These are phyloP conservation scores for Trichocladium uniseriatum DNA, from an alignment of 495 filamentous ascomycete genomes.

Conservation along the genomic window DNA sequence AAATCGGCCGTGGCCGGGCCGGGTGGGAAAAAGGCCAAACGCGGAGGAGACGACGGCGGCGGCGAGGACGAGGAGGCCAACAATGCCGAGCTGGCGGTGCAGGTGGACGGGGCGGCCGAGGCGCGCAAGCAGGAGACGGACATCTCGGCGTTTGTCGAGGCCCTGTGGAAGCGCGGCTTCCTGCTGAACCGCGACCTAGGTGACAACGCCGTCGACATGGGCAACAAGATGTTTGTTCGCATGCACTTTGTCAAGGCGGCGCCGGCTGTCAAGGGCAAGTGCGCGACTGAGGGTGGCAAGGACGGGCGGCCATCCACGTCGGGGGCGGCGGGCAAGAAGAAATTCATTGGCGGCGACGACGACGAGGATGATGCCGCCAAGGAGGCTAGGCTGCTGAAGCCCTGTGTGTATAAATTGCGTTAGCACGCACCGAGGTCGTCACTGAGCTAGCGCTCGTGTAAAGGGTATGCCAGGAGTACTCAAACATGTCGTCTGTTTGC, in stretches of 20 bases:
- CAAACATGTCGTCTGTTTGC: not conserved
- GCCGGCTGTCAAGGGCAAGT: slow-evolving; percentile 60
- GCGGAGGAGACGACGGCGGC: slow-evolving; percentile 1
- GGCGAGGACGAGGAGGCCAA: slow-evolving; percentile 37
- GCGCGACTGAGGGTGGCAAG: slow-evolving; percentile 27
- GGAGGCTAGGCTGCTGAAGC: slow-evolving; percentile 73
- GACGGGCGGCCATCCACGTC: slow-evolving; percentile 24
- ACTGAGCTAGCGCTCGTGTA: too few species aligned
- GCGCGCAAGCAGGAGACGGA: slow-evolving; percentile 57
- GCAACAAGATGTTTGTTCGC: slow-evolving; percentile 96
- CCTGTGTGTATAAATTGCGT: slow-evolving; percentile 92
- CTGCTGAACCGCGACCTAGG: slow-evolving; percentile 48
- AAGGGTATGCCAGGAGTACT: not conserved
- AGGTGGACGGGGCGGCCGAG: slow-evolving; percentile 40
- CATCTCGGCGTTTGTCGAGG: slow-evolving; percentile 80
- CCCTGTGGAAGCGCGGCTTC: slow-evolving; percentile 69
- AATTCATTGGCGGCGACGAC: slow-evolving; percentile 48
- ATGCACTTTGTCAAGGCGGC: slow-evolving; percentile 84
- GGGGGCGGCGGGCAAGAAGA: slow-evolving; percentile 41
- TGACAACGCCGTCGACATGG: slow-evolving; percentile 59
- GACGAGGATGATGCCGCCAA: slow-evolving; percentile 40
- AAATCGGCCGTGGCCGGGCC: slow-evolving; percentile 22
- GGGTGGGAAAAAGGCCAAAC: slow-evolving; percentile 42
- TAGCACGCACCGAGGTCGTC: too few species aligned
- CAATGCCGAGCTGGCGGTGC: slow-evolving; percentile 39